Percentiles rank a stretch among this genome's conserved stretches.
phyloP scores from a whole-genome alignment of 2,329 filamentous ascomycete genomes.

The Clonostachys sp. region DNA sequence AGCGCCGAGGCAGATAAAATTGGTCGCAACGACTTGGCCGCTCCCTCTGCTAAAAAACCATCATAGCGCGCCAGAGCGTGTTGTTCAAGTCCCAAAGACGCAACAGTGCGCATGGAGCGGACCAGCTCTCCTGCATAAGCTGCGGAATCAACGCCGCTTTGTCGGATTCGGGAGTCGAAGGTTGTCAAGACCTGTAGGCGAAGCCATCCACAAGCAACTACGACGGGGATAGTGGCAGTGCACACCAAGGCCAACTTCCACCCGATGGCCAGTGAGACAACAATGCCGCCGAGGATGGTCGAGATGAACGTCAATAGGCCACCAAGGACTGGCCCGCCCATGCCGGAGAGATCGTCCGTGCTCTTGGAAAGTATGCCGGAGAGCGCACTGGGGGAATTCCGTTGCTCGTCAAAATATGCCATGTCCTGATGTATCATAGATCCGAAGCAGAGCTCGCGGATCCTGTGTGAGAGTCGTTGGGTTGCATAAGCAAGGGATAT shows the following conservation, averaged over 20 bases:
- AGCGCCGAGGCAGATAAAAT: slow-evolving; percentile 50
- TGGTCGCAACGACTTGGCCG: slow-evolving; percentile 43
- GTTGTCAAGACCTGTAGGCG: slow-evolving; percentile 32
- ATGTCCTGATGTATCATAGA: slow-evolving; percentile 32
- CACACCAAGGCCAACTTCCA: slow-evolving; percentile 85
- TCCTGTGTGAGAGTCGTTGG: slow-evolving; percentile 66
- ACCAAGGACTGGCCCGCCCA: slow-evolving; percentile 34
- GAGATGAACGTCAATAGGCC: slow-evolving; percentile 38
- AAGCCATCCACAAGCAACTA: slow-evolving; percentile 65
- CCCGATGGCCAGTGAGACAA: slow-evolving; percentile 67
- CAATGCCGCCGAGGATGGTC: slow-evolving; percentile 61
- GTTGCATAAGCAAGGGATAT: slow-evolving; percentile 11
- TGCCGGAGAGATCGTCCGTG: slow-evolving; percentile 28
- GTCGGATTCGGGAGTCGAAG: slow-evolving; percentile 51
- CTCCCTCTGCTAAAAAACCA: slow-evolving; percentile 16
- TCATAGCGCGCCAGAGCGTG: slow-evolving; percentile 65
- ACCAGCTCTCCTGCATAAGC: slow-evolving; percentile 91
- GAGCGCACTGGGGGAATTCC: slow-evolving; percentile 31
- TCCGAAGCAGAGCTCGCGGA: slow-evolving; percentile 59
- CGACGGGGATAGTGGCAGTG: slow-evolving; percentile 70
- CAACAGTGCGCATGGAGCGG: slow-evolving; percentile 89
- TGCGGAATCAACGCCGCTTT: slow-evolving; percentile 68
- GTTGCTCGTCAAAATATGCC: slow-evolving; percentile 32
- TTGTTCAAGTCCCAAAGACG: slow-evolving; percentile 79
- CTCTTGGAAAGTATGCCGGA: slow-evolving; percentile 25